These are phyloP conservation scores for Ophiostoma ulmi DNA, from an alignment of 2,329 filamentous ascomycete genomes.

Conservation along the genomic window DNA sequence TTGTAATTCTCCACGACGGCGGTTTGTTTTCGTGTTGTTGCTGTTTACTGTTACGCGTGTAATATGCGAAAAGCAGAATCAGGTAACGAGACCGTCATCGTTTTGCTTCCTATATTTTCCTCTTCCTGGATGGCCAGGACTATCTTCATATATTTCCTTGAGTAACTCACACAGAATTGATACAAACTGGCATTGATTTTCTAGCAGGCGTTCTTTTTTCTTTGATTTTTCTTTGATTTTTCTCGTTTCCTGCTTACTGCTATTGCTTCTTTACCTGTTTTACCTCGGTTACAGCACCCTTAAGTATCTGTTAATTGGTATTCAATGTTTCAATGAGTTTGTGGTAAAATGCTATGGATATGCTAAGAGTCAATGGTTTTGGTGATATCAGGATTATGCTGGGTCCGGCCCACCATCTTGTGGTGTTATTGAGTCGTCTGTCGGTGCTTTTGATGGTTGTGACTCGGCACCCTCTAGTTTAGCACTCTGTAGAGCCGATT, in stretches of 20 bases:
- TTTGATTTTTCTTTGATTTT: not conserved
- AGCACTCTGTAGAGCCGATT: not conserved
- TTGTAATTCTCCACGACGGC: not conserved
- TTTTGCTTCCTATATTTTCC: not conserved
- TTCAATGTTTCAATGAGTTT: not conserved
- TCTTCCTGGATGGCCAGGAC: not conserved
- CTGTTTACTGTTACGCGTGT: not conserved
- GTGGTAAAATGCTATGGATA: not conserved
- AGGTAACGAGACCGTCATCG: not conserved
- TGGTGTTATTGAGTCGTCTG: not conserved
- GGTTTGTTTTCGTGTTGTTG: not conserved
- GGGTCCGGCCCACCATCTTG: not conserved
- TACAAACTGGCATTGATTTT: not conserved
- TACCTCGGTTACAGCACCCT: too few species aligned
- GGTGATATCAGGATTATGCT: not conserved
- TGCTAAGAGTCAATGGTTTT: not conserved
- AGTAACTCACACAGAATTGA: not conserved
- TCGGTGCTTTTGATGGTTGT: not conserved
- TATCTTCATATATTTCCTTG: not conserved
- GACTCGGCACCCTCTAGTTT: not conserved
- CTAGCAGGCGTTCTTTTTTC: not conserved
- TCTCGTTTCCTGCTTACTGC: not conserved
- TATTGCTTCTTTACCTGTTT: too few species aligned
- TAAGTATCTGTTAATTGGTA: not conserved
- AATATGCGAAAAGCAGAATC: conserved; percentile 12